Percentiles rank a stretch among this genome's conserved stretches.
These are phyloP conservation scores for Taiwanofungus camphoratus DNA, from an alignment of 1,284 basidiomycete genomes.

Conservation along the genomic window DNA sequence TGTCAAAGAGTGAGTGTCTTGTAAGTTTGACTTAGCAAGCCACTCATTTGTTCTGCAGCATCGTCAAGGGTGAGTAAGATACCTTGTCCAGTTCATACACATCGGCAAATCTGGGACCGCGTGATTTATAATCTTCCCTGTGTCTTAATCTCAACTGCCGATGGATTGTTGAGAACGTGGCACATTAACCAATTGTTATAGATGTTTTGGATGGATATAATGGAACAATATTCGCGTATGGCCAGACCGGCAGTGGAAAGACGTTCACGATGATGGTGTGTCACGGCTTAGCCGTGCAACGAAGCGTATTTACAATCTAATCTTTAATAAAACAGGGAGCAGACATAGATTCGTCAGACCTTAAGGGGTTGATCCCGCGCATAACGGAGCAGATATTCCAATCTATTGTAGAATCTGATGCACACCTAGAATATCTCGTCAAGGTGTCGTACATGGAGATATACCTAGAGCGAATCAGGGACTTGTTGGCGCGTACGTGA, in stretches of 20 bases:
- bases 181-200: conserved; percentile 27
- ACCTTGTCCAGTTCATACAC: neutral
- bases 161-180: neutral
- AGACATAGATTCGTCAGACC: conserved; percentile 88
- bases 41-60: conserved; percentile 38
- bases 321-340: conserved; percentile 61
- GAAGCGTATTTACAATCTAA: conserved; percentile 12
- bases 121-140: no score
- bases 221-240: conserved; percentile 97
- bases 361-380: conserved; percentile 96
- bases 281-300: conserved; percentile 10
- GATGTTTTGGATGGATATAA: conserved; percentile 99
- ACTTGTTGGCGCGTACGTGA: conserved; percentile 88
- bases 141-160: no score
- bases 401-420: conserved; percentile 92
- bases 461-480: conserved; percentile 95
- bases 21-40: conserved; percentile 4
- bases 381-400: conserved; percentile 99
- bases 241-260: conserved; percentile 97
- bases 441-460: conserved; percentile 99
- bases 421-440: conserved; percentile 95
- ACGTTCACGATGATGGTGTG: conserved; percentile 96
- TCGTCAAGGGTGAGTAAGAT: conserved; percentile 61
- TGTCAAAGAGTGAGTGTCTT: conserved; percentile 79
- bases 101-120: neutral